Evolutionary conservation across 2,329 filamentous ascomycete genomes (phyloP), one percentile per base, ranked within the genome.

Genomic region (Hypocreales sp.): DNA sequence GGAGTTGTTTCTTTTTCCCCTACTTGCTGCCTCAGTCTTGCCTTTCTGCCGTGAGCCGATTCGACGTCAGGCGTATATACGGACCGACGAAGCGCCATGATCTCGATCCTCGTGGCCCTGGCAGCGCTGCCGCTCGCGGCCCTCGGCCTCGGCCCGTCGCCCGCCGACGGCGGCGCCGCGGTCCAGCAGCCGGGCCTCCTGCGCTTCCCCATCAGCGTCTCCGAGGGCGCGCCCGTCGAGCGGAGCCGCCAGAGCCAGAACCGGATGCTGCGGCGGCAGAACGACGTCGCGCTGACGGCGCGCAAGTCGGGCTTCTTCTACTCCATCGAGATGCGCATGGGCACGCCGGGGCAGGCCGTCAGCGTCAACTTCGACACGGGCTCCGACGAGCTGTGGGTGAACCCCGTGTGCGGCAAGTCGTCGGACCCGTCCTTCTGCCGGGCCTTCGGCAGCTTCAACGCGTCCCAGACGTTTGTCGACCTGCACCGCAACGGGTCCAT

Each of bases 351-450:
- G 5, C 52, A 57, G 30, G 29, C 36, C 4, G 49, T 58, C 24
- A 50, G 41, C 19, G 50, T 58, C 33, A 46, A 52, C 32, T 46
- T 59, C 26, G 55, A 59, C 31, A 58, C 55, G 1, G 53, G 53
- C 11, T 57, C 55, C 4, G 41, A 45, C 7, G 54, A 58, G 35
- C 44, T 56, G 5, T 59, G 55, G 55, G 51, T 59, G 20, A 56
- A 58, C 30, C 55, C 55, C 6, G 40, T 47, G 7, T 59, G 55
- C 36, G 37, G 36, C 27, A 48, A 47, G 22, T 38, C 51, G 1
- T 27, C 32, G 5, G 39, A 52, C 17, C 35, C 37, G 1, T 22
- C 28, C 0, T 44, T 47, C 17, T 55, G 51, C 35, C 17, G 35
- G 11, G 26, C 25, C 1, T 43, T 47, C 30, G 46, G 47, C 7